Conservation (phyloP, 306 rosid genomes). For the Cucurbita ficifolia region DNA sequence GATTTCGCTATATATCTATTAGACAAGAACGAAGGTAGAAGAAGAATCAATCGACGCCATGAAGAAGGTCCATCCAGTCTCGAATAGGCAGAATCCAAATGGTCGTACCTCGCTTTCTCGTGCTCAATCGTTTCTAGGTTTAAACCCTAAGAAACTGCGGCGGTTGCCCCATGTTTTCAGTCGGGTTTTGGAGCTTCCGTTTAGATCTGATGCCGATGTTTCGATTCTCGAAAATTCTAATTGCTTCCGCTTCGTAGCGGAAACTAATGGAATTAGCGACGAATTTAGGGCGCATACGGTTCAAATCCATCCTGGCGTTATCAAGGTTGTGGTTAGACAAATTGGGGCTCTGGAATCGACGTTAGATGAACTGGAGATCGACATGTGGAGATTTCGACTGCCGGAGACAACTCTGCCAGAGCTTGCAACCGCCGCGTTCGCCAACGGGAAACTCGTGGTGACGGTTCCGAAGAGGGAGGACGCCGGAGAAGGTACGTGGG, state of each 20-base stretch:
- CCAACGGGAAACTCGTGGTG: slow-evolving; percentile 69
- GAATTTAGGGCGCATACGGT: slow-evolving; percentile 54
- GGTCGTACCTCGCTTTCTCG: slow-evolving; percentile 26
- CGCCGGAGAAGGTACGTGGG: slow-evolving; percentile 27
- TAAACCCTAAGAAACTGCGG: slow-evolving; percentile 63
- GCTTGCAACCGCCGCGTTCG: slow-evolving; percentile 68
- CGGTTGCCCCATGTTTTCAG: slow-evolving; percentile 85
- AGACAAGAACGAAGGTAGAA: not conserved
- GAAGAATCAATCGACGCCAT: not conserved
- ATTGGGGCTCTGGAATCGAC: slow-evolving; percentile 36
- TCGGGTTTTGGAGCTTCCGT: slow-evolving; percentile 78
- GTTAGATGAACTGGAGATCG: slow-evolving; percentile 63
- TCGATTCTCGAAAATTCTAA: slow-evolving; percentile 49
- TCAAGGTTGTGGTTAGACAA: slow-evolving; percentile 69
- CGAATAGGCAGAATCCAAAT: slow-evolving; percentile 45
- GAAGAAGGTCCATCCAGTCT: slow-evolving; percentile 82
- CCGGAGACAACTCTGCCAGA: slow-evolving; percentile 86
- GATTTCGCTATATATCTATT: not conserved
- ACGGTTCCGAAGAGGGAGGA: slow-evolving; percentile 69
- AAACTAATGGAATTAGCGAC: slow-evolving; percentile 29
- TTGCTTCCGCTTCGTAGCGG: slow-evolving; percentile 74
- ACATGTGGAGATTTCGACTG: slow-evolving; percentile 87
- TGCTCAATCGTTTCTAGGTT: slow-evolving; percentile 32
- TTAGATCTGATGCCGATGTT: slow-evolving; percentile 83
- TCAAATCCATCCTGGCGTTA: slow-evolving; percentile 84